phyloP scores from a whole-genome alignment of 2,329 filamentous ascomycete species.

The Epicoccum nigrum region DNA sequence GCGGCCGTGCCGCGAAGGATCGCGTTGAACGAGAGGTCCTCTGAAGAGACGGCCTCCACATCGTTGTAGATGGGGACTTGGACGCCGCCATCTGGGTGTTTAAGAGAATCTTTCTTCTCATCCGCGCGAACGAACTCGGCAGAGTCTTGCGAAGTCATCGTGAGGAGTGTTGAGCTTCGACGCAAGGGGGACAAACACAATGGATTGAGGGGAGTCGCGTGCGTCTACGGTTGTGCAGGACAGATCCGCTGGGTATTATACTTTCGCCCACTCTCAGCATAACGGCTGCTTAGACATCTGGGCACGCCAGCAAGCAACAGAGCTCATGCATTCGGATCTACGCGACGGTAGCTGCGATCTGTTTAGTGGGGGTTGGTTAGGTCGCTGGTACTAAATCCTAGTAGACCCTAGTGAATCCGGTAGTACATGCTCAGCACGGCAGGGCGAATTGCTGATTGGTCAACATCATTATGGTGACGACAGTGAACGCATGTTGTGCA shows the following conservation, averaged over 20 bases:
- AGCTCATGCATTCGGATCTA: conserved; percentile 17
- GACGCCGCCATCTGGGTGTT: conserved; percentile 14
- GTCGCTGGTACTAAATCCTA: conserved; percentile 15
- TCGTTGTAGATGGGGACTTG: conserved; percentile 37
- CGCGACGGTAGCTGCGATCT: conserved; percentile 19
- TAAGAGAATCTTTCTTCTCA: conserved; percentile 8
- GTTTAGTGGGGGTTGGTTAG: conserved; percentile 12
- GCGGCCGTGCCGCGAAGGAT: conserved; percentile 37
- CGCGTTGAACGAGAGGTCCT: conserved; percentile 32
- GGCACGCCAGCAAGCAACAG: conserved; percentile 6
- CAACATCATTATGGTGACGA: conserved; percentile 12
- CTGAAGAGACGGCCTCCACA: conserved; percentile 29
- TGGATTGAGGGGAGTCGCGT: conserved; percentile 5
- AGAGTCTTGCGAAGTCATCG: conserved; percentile 10
- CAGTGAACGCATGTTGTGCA: conserved; percentile 10
- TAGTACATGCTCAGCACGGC: conserved; percentile 14
- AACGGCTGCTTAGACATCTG: conserved; percentile 6
- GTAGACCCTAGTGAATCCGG: conserved; percentile 12
- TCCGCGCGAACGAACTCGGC: conserved; percentile 9
- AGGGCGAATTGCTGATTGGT: conserved; percentile 12
- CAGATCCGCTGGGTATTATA: conserved; percentile 17
- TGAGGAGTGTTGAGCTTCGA: background rate
- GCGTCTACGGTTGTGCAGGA: conserved; percentile 12
- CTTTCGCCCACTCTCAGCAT: conserved; percentile 1
- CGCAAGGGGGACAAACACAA: conserved; percentile 13